These are phyloP conservation scores for Postia placenta DNA, from an alignment of 768 basidiomycete genomes.

Conservation along the genomic window DNA sequence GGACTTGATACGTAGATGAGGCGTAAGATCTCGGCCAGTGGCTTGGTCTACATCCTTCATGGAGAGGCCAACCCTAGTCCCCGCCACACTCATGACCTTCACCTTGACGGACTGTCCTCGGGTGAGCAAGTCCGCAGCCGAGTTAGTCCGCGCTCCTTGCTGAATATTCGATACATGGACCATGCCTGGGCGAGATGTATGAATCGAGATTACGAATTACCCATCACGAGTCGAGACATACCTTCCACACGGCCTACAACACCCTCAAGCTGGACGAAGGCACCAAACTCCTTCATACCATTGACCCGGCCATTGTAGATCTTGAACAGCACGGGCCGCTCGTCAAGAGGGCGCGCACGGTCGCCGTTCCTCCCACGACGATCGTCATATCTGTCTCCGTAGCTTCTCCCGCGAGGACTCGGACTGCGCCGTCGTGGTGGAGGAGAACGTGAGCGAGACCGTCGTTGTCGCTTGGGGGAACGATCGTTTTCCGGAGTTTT, in stretches of 20 bases:
- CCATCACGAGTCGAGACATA: no score
- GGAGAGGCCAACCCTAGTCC: conserved; percentile 74
- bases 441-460: conserved; percentile 39
- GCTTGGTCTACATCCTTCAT: conserved; percentile 98
- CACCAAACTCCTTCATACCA: conserved; percentile 91
- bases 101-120: conserved; percentile 87
- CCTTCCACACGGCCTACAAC: conserved; percentile 84
- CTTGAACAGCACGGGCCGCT: conserved; percentile 86
- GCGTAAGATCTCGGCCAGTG: conserved; percentile 87
- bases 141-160: conserved; percentile 75
- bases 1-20: conserved; percentile 90
- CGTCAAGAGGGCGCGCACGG: conserved; percentile 52
- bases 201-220: no score
- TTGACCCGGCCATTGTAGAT: conserved; percentile 87
- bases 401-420: conserved; percentile 51
- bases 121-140: conserved; percentile 80
- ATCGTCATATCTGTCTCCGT: conserved; percentile 37
- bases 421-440: conserved; percentile 47
- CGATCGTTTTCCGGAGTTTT: conserved; percentile 32
- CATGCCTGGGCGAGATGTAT: conserved; percentile 57
- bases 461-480: conserved; percentile 57
- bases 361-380: conserved; percentile 30
- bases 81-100: conserved; percentile 93
- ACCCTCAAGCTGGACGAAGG: conserved; percentile 88
- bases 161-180: conserved; percentile 95